phyloP scores from a whole-genome alignment of 495 filamentous ascomycete species.

The Daldinia grandis region DNA sequence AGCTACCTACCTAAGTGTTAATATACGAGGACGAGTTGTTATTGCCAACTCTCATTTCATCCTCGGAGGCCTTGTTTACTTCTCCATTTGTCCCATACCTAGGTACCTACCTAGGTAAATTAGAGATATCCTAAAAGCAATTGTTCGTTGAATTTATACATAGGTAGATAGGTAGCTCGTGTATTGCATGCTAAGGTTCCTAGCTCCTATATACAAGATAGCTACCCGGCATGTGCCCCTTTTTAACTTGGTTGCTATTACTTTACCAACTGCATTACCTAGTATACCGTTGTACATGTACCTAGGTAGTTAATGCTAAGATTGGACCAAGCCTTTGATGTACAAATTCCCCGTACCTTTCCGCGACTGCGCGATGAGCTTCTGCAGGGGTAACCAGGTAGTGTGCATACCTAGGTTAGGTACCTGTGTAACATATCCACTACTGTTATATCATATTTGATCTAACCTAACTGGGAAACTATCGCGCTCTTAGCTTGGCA shows the following conservation, averaged over 20 bases:
- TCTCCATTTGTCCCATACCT: neutral
- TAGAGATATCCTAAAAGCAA: neutral
- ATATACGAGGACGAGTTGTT: neutral
- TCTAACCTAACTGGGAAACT: neutral
- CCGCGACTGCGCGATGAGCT: neutral
- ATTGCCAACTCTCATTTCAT: neutral
- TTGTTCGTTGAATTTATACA: neutral
- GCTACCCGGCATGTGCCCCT: neutral
- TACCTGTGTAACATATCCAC: neutral
- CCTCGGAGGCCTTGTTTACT: neutral
- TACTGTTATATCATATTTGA: neutral
- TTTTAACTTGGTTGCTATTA: neutral
- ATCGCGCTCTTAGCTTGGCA: neutral
- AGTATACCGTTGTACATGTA: neutral
- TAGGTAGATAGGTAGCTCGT: no score
- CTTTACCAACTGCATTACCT: neutral
- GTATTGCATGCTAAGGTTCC: no score
- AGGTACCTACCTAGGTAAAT: no score
- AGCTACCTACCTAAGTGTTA: neutral
- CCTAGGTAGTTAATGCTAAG: no score
- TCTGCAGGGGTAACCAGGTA: neutral
- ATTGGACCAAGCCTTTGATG: no score
- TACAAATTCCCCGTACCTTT: neutral
- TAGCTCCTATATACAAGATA: no score
- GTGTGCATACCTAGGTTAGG: neutral